Base-by-base conservation (phyloP, 306 rosid species). In the Potentilla sterilis region DNA sequence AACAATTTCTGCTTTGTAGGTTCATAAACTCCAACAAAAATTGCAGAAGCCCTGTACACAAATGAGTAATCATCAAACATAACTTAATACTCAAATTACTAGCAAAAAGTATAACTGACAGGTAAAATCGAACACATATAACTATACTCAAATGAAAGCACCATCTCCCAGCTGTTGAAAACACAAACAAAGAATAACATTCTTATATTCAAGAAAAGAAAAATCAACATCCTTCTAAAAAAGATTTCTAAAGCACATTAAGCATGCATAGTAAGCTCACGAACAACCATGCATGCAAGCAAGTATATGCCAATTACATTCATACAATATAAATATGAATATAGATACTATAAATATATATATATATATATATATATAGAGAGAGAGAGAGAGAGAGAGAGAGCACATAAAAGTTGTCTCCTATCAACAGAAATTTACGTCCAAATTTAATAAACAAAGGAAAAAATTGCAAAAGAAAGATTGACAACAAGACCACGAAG, bases 11-110 rank as follows among this genome's bases (percentile, higher is more conserved):
- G 93, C 89, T 94, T 94, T 16, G 93, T 72, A 78, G 98, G 97
- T 77, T 94, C 98, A 81, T 94, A 94, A 59, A 92, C 93, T 77
- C 98, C 98, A 70, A 94, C 89, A 83, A 94, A 94, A 66, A 94
- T 64, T 77, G 98, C 98, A 67, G 97, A 94, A 22, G 98, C 98
- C 89, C 98, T 94, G 88, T 63, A 85, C 58, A 81, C 49, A 78
- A 78, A 73, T 64, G 49, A 71, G 69, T 48, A 32, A 85, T 63
- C 32, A 66, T 37, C 51, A 74, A 18, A 57, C 37, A 51, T 18
- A 51, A 34, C 32, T 70, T 52, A 21, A 34, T 35, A 47, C 15
- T 28, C 21, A 3, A 43, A 44, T 13, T 19, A 5, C 35, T 59
- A 59, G 9, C 12, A 21, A 22, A 24, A 9, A 22, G 34, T 55